phyloP scores from a whole-genome alignment of 176 grass and related monocot genomes.

The Metroxylon sagu region DNA sequence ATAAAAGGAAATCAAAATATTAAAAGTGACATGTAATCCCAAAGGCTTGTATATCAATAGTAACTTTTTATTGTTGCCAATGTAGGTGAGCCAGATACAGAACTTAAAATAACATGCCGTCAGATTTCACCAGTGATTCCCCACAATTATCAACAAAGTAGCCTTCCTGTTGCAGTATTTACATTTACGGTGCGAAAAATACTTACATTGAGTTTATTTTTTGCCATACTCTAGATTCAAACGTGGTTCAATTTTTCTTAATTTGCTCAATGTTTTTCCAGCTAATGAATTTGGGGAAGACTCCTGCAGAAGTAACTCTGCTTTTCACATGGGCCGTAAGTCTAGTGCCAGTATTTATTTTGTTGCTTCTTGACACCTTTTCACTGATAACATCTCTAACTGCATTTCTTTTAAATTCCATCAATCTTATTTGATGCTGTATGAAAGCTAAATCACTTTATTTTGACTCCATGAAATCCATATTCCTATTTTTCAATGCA shows the following conservation, averaged over 20 bases:
- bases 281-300: slow-evolving; percentile 66
- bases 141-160: slow-evolving; percentile 95
- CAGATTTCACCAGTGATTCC: slow-evolving; percentile 97
- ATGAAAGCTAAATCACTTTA: too few relatives aligned
- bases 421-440: too few relatives aligned
- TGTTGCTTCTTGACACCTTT: too few relatives aligned
- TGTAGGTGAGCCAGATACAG: slow-evolving; percentile 81
- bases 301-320: slow-evolving; percentile 60
- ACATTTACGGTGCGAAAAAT: slow-evolving; percentile 68
- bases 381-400: too few relatives aligned
- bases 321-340: slow-evolving; percentile 99
- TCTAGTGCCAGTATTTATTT: slow-evolving; percentile 6
- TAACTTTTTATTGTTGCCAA: slow-evolving; percentile 10
- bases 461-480: too few relatives aligned
- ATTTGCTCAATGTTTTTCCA: slow-evolving; percentile 27
- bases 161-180: slow-evolving; percentile 84
- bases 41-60: too few relatives aligned
- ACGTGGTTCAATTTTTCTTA: neutral
- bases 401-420: too few relatives aligned
- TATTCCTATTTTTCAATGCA: neutral
- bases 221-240: too few relatives aligned
- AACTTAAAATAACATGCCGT: slow-evolving; percentile 84
- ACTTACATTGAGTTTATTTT: too few relatives aligned
- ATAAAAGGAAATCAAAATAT: neutral
- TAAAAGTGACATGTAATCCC: too few relatives aligned